phyloP scores from a whole-genome alignment of 345 rosid genomes.

The Gossypioides kirkii region DNA sequence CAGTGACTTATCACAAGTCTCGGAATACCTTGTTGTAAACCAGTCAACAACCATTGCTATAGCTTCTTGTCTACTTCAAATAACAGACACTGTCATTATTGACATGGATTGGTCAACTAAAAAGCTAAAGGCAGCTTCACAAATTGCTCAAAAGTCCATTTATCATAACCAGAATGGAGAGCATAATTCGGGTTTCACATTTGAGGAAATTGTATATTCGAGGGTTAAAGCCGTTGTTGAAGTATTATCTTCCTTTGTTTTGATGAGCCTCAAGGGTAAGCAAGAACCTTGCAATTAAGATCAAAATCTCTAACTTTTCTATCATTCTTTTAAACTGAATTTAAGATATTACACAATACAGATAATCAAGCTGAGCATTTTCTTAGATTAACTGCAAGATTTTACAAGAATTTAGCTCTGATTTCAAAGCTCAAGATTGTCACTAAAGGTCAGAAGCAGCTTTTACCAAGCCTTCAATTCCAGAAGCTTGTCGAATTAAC shows the following conservation, averaged over 20 bases:
- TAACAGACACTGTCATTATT: slow-evolving; percentile 39
- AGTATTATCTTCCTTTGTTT: slow-evolving; percentile 61
- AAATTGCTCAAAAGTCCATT: slow-evolving; percentile 33
- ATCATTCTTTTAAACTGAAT: background rate
- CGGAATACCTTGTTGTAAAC: slow-evolving; percentile 53
- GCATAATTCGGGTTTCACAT: slow-evolving; percentile 28
- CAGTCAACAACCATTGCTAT: slow-evolving; percentile 41
- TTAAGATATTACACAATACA: slow-evolving; percentile 31
- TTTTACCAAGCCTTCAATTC: slow-evolving; percentile 54
- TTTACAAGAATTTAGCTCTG: slow-evolving; percentile 79
- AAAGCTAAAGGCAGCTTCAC: slow-evolving; percentile 43
- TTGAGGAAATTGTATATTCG: slow-evolving; percentile 53
- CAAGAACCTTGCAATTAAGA: slow-evolving; percentile 4
- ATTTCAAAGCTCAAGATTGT: slow-evolving; percentile 67
- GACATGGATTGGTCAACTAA: slow-evolving; percentile 69
- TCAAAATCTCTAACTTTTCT: slow-evolving; percentile 8
- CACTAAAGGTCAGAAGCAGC: slow-evolving; percentile 72
- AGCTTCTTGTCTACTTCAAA: slow-evolving; percentile 50
- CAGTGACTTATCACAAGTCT: slow-evolving; percentile 22
- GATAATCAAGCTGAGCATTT: slow-evolving; percentile 66
- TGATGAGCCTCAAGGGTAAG: slow-evolving; percentile 69
- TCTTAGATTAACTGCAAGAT: slow-evolving; percentile 46
- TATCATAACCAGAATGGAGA: slow-evolving; percentile 32
- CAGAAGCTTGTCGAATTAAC: slow-evolving; percentile 76
- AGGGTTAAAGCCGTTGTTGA: slow-evolving; percentile 56